Evolutionary conservation across 1,139 yeast genomes (phyloP), one percentile per base, ranked within the genome.

Genomic region (Yamadazyma friedrichii): DNA sequence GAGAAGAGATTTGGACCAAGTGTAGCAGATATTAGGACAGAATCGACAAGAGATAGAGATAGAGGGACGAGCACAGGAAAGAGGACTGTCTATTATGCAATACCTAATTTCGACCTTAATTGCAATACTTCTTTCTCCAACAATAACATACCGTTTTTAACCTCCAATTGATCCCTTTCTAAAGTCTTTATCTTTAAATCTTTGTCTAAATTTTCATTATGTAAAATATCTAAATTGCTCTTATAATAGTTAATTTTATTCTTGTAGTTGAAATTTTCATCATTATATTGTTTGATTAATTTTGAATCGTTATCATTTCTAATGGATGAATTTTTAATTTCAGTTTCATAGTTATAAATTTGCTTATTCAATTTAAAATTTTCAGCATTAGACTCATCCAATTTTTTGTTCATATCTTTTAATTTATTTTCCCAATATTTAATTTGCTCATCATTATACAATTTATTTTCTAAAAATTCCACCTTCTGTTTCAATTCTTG

Each of bases 111-210:
- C 27, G 67, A 67, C 53, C 77, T 78, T 79, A 89, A 80, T 44
- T 79, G 82, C 38, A 77, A 70, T 13, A 84, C 62, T 55, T 87
- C 95, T 52, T 71, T 78, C 58, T 86, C 89, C 48, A 84, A 58
- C 43, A 75, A 63, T 44, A 80, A 59, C 40, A 78, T 63, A 36
- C 65, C 65, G 47, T 82, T 88, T 49, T 76, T 77, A 48, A 76
- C 63, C 39, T 80, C 82, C 6, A 73, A 46, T 28, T 56, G 60
- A 36, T 70, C 73, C 40, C 76, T 57, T 45, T 70, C 70, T 30
- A 54, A 50, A 4, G 63, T 50, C 39, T 65, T 70, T 30, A 54
- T 54, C 44, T 45, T 65, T 51, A 59, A 64, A 50, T 59, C 79
- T 60, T 58, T 75, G 49, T 61, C 81, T 64, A 59, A 67, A 55